A percentile compares a stretch with the other conserved stretches of the same genome.
phyloP scores from a whole-genome alignment of 176 grass and related monocot genomes.

The Phragmites australis region DNA sequence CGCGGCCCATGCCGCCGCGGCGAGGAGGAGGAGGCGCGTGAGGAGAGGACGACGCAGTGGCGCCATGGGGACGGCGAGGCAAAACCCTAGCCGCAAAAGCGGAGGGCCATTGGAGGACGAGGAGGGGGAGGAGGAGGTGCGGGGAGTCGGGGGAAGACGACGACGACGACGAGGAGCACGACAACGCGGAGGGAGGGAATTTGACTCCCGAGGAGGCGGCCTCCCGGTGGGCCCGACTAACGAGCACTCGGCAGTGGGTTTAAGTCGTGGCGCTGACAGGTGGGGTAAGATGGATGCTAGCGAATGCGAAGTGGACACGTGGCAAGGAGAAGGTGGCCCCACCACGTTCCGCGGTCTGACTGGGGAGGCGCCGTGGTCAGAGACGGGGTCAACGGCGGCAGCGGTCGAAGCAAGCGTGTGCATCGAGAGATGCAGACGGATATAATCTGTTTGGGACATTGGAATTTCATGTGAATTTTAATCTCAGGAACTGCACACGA shows the following conservation, averaged over 20 bases:
- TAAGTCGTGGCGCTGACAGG: neutral
- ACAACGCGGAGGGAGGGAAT: slow-evolving; percentile 38
- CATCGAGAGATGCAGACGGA: no score
- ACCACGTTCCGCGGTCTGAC: neutral
- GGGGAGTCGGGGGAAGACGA: neutral
- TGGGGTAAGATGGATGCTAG: accelerated
- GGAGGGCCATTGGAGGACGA: neutral
- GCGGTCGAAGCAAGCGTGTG: no score
- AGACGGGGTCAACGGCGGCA: neutral
- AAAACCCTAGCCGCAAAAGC: neutral
- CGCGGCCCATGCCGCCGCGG: neutral
- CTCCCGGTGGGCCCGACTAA: neutral
- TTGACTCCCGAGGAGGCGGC: neutral
- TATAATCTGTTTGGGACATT: no score
- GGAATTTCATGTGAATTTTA: no score
- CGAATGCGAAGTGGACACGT: neutral
- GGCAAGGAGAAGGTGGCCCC: neutral
- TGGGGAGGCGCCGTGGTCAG: neutral
- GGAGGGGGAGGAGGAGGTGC: neutral
- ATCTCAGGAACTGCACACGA: no score
- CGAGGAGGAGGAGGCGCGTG: neutral
- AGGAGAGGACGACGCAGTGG: neutral
- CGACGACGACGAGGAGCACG: slow-evolving; percentile 22
- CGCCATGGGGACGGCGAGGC: neutral
- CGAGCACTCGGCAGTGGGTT: neutral